These are phyloP conservation scores for Kalmusia sp. DNA, from an alignment of 2,329 filamentous ascomycete genomes.

Conservation along the genomic window DNA sequence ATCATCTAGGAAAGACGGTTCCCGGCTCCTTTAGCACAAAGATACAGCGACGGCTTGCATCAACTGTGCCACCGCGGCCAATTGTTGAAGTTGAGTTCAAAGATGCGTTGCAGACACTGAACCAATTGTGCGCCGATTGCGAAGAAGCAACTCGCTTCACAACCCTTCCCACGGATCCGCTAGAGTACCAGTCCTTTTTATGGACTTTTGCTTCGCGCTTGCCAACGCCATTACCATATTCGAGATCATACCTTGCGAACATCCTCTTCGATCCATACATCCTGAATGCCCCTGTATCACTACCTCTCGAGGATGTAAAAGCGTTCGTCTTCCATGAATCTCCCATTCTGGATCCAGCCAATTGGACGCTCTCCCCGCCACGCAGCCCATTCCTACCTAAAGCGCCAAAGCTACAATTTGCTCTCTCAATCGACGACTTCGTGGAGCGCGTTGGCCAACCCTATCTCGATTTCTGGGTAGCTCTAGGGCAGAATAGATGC, in stretches of 20 bases:
- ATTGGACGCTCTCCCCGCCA: constrained; percentile 73
- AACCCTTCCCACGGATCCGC: constrained; percentile 33
- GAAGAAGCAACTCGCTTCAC: constrained; percentile 58
- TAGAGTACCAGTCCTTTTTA: constrained; percentile 67
- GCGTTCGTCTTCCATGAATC: constrained; percentile 77
- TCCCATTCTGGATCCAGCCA: constrained; percentile 72
- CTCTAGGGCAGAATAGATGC: constrained; percentile 88
- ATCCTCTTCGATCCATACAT: constrained; percentile 74
- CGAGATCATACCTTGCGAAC: constrained; percentile 79
- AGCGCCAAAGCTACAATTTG: constrained; percentile 76
- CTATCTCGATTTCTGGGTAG: constrained; percentile 83
- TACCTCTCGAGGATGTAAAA: constrained; percentile 83
- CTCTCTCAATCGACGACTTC: constrained; percentile 71
- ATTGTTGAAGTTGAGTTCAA: constrained; percentile 80
- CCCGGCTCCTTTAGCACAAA: constrained; percentile 87
- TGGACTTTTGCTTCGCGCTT: constrained; percentile 77
- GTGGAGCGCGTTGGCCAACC: constrained; percentile 65
- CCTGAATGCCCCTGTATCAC: constrained; percentile 70
- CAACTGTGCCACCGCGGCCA: constrained; percentile 89
- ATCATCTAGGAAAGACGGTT: constrained; percentile 68
- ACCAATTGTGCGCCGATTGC: constrained; percentile 74
- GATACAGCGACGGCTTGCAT: constrained; percentile 88
- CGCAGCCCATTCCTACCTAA: constrained; percentile 59
- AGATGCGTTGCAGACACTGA: constrained; percentile 74
- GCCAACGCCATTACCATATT: constrained; percentile 83